Percentiles rank a stretch among this genome's conserved stretches.
Evolutionary conservation across 768 basidiomycete genomes (phyloP).

Genomic region (Suillus ampliporus): DNA sequence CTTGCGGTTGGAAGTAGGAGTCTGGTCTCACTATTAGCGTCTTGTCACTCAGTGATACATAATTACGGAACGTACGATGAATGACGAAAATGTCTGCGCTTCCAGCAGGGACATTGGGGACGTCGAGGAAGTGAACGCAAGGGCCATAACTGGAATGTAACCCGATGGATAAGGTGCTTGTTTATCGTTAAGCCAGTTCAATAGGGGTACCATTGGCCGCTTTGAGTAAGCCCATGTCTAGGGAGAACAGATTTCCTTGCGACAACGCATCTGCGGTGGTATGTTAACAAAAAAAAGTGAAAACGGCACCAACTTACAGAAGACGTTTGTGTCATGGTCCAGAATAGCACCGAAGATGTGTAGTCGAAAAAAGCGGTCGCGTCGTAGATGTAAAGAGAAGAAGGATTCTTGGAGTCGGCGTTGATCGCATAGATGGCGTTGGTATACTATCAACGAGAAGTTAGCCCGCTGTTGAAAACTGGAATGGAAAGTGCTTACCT

Average conservation of each 20-base stretch:
- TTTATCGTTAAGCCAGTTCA: constrained; percentile 70
- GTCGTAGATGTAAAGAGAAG: constrained; percentile 82
- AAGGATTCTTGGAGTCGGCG: constrained; percentile 72
- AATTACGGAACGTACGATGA: constrained; percentile 64
- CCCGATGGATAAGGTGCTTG: constrained; percentile 58
- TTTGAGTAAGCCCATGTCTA: constrained; percentile 73
- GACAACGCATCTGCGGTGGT: constrained; percentile 66
- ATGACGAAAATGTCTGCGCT: constrained; percentile 83
- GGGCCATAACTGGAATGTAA: constrained; percentile 78
- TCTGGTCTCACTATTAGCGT: constrained; percentile 45
- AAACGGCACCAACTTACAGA: constrained; percentile 56
- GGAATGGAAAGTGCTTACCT: constrained; percentile 45
- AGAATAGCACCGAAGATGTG: constrained; percentile 69
- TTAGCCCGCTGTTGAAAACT: not conserved
- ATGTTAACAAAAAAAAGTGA: not conserved
- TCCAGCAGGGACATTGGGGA: constrained; percentile 70
- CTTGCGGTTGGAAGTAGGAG: constrained; percentile 76
- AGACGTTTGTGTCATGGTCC: constrained; percentile 93
- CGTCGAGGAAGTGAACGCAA: constrained; percentile 83
- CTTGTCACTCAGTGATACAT: not conserved
- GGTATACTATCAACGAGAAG: constrained; percentile 56
- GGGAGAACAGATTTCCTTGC: constrained; percentile 62
- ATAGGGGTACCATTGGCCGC: constrained; percentile 58
- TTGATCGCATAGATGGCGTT: constrained; percentile 88
- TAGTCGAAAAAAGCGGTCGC: constrained; percentile 68